phyloP scores from a whole-genome alignment of 2,329 filamentous ascomycete genomes.

The Coniosporium tulheliwenetii region DNA sequence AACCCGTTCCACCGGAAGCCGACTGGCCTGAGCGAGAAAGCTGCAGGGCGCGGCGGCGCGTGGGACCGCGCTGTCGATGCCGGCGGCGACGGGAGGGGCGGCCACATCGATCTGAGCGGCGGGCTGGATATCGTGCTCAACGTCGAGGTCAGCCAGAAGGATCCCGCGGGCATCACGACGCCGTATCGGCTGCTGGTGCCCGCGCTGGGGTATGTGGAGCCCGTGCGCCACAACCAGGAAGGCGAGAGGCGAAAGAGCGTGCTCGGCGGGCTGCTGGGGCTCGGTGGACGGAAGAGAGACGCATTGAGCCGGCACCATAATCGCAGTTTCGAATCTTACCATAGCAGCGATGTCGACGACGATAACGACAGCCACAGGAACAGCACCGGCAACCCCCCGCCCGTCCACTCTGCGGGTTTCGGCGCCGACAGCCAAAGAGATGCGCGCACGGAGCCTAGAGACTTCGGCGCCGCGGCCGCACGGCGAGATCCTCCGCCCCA shows the following conservation, averaged over 20 bases:
- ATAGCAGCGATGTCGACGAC: too few species aligned
- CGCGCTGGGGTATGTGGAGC: conserved; percentile 38
- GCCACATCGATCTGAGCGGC: conserved; percentile 57
- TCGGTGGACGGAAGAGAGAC: background rate
- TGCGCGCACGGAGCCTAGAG: too few species aligned
- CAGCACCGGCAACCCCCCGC: too few species aligned
- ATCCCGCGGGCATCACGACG: conserved; percentile 75
- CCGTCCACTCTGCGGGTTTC: too few species aligned
- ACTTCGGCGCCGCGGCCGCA: too few species aligned
- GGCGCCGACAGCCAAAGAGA: too few species aligned
- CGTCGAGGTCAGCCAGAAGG: conserved; percentile 70
- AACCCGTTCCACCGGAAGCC: conserved; percentile 28
- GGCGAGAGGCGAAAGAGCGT: conserved; percentile 4
- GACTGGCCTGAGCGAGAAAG: conserved; percentile 24
- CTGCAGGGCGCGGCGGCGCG: conserved; percentile 17
- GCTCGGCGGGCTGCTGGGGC: background rate
- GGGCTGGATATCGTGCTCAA: conserved; percentile 80
- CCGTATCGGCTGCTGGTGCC: conserved; percentile 82
- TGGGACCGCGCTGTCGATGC: conserved; percentile 40
- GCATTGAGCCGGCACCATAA: background rate
- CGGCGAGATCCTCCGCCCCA: too few species aligned
- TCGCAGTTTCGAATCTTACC: too few species aligned
- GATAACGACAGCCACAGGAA: too few species aligned
- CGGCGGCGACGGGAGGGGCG: conserved; percentile 35
- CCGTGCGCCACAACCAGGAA: conserved; percentile 11